A percentile compares a stretch with the other conserved stretches of the same genome.
Evolutionary conservation across 176 grass and related monocot genomes (phyloP).

Genomic region (Raddia distichophylla): DNA sequence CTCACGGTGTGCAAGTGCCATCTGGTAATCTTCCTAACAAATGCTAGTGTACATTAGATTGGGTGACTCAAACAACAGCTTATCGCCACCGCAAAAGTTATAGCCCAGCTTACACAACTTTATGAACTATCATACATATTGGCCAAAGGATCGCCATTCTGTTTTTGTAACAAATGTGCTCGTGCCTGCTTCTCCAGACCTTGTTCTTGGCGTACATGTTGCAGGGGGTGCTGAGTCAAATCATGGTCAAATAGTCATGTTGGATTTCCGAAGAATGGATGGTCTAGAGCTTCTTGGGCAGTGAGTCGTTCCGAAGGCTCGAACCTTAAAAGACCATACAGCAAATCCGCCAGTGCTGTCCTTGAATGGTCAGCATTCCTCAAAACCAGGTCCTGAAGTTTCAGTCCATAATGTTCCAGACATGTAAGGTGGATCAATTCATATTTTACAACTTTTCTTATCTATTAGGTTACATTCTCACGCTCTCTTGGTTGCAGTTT

Average conservation of each 20-base stretch:
- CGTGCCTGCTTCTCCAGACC: conserved; percentile 2
- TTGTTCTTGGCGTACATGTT: conserved; percentile 9
- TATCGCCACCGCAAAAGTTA: conserved; percentile 26
- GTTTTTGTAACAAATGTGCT: neutral
- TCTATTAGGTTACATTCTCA: neutral
- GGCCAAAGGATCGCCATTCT: neutral
- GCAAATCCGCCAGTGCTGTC: conserved; percentile 54
- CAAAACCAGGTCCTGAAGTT: conserved; percentile 71
- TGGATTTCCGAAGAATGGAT: conserved; percentile 74
- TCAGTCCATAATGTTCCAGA: conserved; percentile 17
- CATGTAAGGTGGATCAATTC: neutral
- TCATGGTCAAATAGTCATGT: conserved; percentile 36
- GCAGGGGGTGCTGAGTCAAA: conserved; percentile 6
- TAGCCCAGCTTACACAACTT: conserved; percentile 22
- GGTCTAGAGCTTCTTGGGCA: conserved; percentile 81
- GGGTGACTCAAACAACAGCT: conserved; percentile 7
- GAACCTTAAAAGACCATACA: conserved; percentile 67
- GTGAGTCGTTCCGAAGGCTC: conserved; percentile 80
- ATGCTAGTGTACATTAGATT: conserved; percentile 57
- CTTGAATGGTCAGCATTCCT: conserved; percentile 65
- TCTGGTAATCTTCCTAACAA: conserved; percentile 35
- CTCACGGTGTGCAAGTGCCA: conserved; percentile 11
- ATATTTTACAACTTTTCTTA: neutral
- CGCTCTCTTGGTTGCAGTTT: neutral
- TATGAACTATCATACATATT: conserved; percentile 25